Conservation (phyloP, 345 rosid species). For the Moricandia arvensis region DNA sequence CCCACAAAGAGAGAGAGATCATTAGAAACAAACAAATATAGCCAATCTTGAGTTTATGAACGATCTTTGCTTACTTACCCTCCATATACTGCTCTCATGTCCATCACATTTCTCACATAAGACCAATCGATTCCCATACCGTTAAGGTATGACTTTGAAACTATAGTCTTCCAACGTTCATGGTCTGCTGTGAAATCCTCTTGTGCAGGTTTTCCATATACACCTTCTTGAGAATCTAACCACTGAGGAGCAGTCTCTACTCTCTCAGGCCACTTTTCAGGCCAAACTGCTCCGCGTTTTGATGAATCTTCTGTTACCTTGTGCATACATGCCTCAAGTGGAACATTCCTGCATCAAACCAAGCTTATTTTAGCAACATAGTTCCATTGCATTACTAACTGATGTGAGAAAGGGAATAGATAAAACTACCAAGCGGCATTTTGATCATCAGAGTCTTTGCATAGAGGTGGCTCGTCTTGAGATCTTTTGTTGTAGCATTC, state of each 20-base stretch:
- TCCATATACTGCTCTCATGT: not conserved
- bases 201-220: not conserved
- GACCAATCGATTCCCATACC: not conserved
- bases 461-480: conserved; percentile 59
- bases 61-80: not conserved
- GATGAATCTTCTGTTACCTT: not conserved
- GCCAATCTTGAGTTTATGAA: not conserved
- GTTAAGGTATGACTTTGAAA: not conserved
- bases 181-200: not conserved
- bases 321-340: not conserved
- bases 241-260: not conserved
- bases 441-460: conserved; percentile 49
- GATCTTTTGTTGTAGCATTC: conserved; percentile 65
- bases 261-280: not conserved
- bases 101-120: not conserved
- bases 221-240: not conserved
- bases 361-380: not conserved
- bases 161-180: not conserved
- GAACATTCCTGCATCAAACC: not conserved
- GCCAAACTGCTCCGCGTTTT: not conserved
- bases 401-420: conserved; percentile 9
- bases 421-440: conserved; percentile 59
- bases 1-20: not conserved
- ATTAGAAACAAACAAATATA: not conserved
- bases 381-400: not conserved